phyloP scores from a whole-genome alignment of 1,284 basidiomycete genomes.

The Pisolithus thermaeus region DNA sequence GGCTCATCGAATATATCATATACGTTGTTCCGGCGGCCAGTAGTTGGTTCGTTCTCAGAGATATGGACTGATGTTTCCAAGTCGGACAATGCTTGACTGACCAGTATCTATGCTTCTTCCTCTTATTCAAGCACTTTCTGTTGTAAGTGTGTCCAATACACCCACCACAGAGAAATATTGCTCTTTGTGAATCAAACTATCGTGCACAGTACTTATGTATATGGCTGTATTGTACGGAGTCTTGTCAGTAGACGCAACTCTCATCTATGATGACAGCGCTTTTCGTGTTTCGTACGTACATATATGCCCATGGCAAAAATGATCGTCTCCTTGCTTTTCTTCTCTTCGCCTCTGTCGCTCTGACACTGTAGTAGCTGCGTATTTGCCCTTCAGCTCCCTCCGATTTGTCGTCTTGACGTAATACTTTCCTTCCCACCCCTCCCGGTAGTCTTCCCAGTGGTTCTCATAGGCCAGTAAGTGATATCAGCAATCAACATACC shows the following conservation, averaged over 20 bases:
- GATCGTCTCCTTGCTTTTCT: conserved; percentile 4
- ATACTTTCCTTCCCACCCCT: neutral
- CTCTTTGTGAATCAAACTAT: too few relatives aligned
- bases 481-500: neutral
- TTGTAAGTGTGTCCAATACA: too few relatives aligned
- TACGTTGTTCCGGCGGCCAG: too few relatives aligned
- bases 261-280: conserved; percentile 2
- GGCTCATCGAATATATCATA: too few relatives aligned
- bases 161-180: too few relatives aligned
- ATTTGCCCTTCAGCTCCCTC: neutral
- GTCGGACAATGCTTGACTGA: too few relatives aligned
- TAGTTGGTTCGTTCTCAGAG: too few relatives aligned
- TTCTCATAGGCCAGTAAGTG: conserved; percentile 1
- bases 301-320: conserved; percentile 5
- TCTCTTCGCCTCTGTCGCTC: neutral
- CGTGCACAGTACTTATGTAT: too few relatives aligned
- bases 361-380: neutral
- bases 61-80: too few relatives aligned
- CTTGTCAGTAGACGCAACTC: neutral
- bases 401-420: neutral
- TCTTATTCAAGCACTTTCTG: too few relatives aligned
- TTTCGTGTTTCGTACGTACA: conserved; percentile 3
- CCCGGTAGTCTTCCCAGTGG: conserved; percentile 10
- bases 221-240: too few relatives aligned
- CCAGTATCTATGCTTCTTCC: too few relatives aligned